Conservation (phyloP, 345 rosid genomes). For the Eucalyptus curtisii region DNA sequence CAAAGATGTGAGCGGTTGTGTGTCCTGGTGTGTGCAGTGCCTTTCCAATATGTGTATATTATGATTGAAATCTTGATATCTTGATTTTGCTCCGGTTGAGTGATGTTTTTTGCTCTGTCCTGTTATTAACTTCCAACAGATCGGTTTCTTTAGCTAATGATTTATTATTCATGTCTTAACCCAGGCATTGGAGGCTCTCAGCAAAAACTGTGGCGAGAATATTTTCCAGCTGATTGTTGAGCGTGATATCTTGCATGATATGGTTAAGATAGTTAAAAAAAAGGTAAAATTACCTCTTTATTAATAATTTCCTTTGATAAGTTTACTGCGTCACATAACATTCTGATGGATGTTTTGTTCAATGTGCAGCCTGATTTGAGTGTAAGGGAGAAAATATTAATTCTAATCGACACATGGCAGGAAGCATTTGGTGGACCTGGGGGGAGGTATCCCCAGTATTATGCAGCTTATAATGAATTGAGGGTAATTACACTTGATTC, state of each 20-base stretch:
- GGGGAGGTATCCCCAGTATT: slow-evolving; percentile 83
- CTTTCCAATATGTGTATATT: neutral
- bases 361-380: slow-evolving; percentile 79
- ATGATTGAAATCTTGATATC: neutral
- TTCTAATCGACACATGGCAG: slow-evolving; percentile 55
- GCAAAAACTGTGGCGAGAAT: slow-evolving; percentile 90
- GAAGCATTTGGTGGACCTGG: slow-evolving; percentile 78
- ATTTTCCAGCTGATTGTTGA: slow-evolving; percentile 81
- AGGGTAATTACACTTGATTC: slow-evolving; percentile 30
- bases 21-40: neutral
- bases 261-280: slow-evolving; percentile 96
- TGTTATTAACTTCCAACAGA: neutral
- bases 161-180: neutral
- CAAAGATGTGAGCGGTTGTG: neutral
- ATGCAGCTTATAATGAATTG: slow-evolving; percentile 80
- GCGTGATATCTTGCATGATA: slow-evolving; percentile 87
- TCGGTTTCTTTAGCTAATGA: neutral
- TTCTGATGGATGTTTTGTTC: neutral
- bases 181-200: slow-evolving; percentile 85
- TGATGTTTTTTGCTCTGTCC: neutral
- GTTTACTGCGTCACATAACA: neutral
- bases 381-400: slow-evolving; percentile 89
- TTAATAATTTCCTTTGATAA: neutral
- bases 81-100: neutral
- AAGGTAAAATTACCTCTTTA: slow-evolving; percentile 37